Base-by-base conservation (phyloP, 106 monocot species). In the Posidonia australis region DNA sequence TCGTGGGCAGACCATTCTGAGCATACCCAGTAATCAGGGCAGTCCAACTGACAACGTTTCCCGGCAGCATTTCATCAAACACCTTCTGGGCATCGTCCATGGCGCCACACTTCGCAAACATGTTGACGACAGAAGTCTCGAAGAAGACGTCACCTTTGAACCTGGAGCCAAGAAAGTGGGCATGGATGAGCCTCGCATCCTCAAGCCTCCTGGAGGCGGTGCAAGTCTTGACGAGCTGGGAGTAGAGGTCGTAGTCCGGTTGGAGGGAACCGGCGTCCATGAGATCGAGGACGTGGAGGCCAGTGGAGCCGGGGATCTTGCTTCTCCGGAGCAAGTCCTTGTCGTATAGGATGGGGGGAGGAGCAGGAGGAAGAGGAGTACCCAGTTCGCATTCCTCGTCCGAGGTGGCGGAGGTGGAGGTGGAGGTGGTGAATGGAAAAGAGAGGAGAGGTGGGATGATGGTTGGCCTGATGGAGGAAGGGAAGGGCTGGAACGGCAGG, bases 201-300 rank as follows among this genome's bases (percentile, higher is more conserved):
- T 49, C 14, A 14, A 67, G 58, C n/a, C 41, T 58, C 41, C 21
- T 29, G 13, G 26, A 43, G 0, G 32, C 16, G 51, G 67, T 42
- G 42, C 74, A 74, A 13, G 25, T 23, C 22, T 67, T 58, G 1
- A 74, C 51, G 13, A 74, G 67, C 24, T 59, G 25, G 43, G 67
- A 67, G 74, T 74, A 74, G 67, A 67, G 21, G 13, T 30, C 46
- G 51, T 48, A 51, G 51, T 19, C 22, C 17, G 60, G 74, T 32
- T 51, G 25, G 21, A 74, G 51, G 30, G 59, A 47, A 24, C 67
- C 74, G 24, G 49, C 11, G 42, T 67, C 66, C 20, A 74, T 49
- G 36, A 74, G 59, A 42, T 74, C 74, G 58, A 74, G 67, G 74
- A 74, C 26, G 65, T 17, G 67, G 52, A 74, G 74, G 46, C 65